Evolutionary conservation across 106 monocot genomes (phyloP), one percentile per base, ranked within the genome.

Genomic region (Apostasia ramifera): DNA sequence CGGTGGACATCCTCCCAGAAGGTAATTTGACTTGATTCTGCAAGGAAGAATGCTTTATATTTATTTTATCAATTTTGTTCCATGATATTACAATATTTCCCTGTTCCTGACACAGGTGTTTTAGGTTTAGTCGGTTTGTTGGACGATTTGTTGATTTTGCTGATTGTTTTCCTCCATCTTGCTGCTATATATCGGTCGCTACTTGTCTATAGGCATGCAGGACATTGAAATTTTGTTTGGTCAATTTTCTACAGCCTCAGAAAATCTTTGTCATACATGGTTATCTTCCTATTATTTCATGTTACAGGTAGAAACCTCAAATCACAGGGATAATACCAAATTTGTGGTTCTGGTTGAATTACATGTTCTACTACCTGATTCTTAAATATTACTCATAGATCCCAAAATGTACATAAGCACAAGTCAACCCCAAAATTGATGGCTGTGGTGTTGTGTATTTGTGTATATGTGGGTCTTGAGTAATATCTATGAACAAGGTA

Each of bases 1-100:
- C 93, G 1, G 62, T 94, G 8, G 93, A 94, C 74, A 79, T 98
- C 62, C 63, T 99, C 74, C 93, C 98, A 6, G 98, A 99, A 93
- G 85, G 92, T 90, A 79, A 61, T 44, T 50, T 4, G n/a, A 49
- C 44, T 11, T 66, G 52, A 59, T 12, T 43, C 11, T 3, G 61
- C 5, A 5, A 3, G 11, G 0, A 47, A 26, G 7, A 9, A 47
- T 6, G 4, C 14, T 10, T 1, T 68, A 1, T 4, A 11, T 54
- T 26, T 26, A 26, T 26, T 26, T 26, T 26, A 26, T 26, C 44
- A 52, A 12, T 7, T 43, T 38, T 2, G 6, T 66, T 8, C 10
- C 3, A n/a, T 45, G 11, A 63, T 44, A 10, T 3, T 61, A 8
- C 39, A 9, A 8, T 49, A 46, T 47, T 50, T 43, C 40, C 53